phyloP scores from a whole-genome alignment of 495 filamentous ascomycete species.

The Tuber microsphaerosporum region DNA sequence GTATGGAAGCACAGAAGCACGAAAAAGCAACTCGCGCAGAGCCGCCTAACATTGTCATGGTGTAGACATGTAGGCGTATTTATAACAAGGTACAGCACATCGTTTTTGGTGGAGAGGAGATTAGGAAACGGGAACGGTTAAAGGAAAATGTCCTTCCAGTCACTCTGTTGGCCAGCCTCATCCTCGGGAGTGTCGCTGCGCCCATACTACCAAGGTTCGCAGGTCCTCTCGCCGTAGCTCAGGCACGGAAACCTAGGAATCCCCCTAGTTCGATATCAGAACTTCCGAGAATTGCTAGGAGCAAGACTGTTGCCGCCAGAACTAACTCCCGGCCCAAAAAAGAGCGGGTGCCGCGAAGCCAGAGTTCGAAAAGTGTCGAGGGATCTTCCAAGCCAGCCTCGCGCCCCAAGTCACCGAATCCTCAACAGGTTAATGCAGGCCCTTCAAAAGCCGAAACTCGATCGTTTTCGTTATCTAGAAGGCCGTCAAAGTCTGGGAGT shows the following conservation, averaged over 20 bases:
- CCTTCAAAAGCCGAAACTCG: conserved; percentile 33
- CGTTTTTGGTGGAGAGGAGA: conserved; percentile 62
- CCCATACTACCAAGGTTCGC: conserved; percentile 49
- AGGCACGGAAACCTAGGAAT: conserved; percentile 62
- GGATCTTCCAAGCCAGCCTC: conserved; percentile 34
- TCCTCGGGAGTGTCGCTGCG: conserved; percentile 55
- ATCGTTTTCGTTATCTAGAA: conserved; percentile 37
- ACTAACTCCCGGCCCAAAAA: conserved; percentile 48
- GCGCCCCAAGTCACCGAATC: conserved; percentile 31
- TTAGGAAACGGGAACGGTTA: conserved; percentile 57
- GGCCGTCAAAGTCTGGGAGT: conserved; percentile 43
- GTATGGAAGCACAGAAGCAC: conserved; percentile 18
- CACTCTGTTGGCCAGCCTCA: conserved; percentile 62
- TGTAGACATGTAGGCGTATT: conserved; percentile 60
- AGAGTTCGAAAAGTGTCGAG: conserved; percentile 43
- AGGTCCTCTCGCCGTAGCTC: conserved; percentile 65
- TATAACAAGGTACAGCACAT: conserved; percentile 77
- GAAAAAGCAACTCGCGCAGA: not conserved
- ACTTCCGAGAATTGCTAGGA: conserved; percentile 51
- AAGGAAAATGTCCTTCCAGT: conserved; percentile 68
- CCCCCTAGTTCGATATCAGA: conserved; percentile 49
- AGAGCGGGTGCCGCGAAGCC: conserved; percentile 45
- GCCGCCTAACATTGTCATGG: conserved; percentile 19
- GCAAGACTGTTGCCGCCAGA: conserved; percentile 55
- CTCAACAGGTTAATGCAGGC: conserved; percentile 31